phyloP scores from a whole-genome alignment of 805 yeast species.

The Blastobotrys muscicola region DNA sequence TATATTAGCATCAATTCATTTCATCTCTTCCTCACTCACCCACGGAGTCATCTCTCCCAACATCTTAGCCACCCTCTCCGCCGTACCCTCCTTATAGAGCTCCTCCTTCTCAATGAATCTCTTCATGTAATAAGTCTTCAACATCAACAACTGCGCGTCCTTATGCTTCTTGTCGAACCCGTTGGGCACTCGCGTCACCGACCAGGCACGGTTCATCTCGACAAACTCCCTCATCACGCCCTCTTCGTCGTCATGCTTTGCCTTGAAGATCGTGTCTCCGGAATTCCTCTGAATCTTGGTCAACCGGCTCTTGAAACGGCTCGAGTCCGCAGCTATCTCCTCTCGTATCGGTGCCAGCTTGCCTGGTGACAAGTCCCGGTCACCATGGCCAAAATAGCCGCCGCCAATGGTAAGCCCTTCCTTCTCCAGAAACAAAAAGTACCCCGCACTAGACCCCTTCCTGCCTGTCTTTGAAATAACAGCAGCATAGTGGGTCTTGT shows the following conservation, averaged over 20 bases:
- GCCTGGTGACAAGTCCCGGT: conserved; percentile 2
- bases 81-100: not conserved
- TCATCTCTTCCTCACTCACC: too few relatives aligned
- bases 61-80: conserved; percentile 1
- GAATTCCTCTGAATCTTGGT: conserved; percentile 1
- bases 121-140: conserved; percentile 1
- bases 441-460: conserved; percentile 15
- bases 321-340: conserved; percentile 1
- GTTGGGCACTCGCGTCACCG: conserved; percentile 15
- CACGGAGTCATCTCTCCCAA: conserved; percentile 3
- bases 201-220: conserved; percentile 14
- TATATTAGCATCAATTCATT: too few relatives aligned
- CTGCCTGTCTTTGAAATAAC: conserved; percentile 18
- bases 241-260: not conserved
- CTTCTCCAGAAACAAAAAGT: conserved; percentile 16
- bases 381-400: conserved; percentile 4
- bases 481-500: conserved; percentile 17
- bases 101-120: not conserved
- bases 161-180: conserved; percentile 15
- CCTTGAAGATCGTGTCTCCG: not conserved
- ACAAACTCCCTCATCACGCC: conserved; percentile 11
- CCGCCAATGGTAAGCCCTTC: conserved; percentile 5
- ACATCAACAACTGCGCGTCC: conserved; percentile 12
- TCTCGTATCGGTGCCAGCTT: conserved; percentile 1
- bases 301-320: not conserved